These are phyloP conservation scores for Hagleromyces aurorensis DNA, from an alignment of 805 yeast species.

Conservation along the genomic window DNA sequence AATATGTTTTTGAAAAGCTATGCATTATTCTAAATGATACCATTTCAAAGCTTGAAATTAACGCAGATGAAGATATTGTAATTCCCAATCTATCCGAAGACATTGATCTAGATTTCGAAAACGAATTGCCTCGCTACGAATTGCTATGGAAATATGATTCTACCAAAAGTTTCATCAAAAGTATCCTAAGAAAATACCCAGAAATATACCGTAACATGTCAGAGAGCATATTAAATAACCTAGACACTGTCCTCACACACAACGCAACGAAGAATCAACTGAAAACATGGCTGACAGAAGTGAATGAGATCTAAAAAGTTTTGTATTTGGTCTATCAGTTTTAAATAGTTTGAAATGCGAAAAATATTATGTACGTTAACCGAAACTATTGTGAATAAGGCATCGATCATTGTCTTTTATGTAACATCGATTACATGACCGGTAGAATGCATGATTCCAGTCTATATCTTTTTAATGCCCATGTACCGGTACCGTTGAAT, in stretches of 20 bases:
- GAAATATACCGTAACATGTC: conserved; percentile 33
- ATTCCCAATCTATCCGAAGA: conserved; percentile 18
- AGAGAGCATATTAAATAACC: conserved; percentile 29
- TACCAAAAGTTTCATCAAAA: conserved; percentile 32
- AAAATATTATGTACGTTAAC: not conserved
- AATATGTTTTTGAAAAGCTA: conserved; percentile 24
- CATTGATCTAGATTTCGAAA: conserved; percentile 21
- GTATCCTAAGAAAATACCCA: conserved; percentile 38
- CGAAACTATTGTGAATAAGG: too few species aligned
- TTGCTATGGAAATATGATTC: conserved; percentile 37
- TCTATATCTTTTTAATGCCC: too few species aligned
- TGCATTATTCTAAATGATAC: conserved; percentile 18
- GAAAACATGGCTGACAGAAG: conserved; percentile 31
- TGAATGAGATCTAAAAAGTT: conserved; percentile 15
- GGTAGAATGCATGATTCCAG: too few species aligned
- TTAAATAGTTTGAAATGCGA: not conserved
- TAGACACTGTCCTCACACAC: conserved; percentile 30
- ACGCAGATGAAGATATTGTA: conserved; percentile 10
- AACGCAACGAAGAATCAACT: conserved; percentile 26
- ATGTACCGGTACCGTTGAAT: too few species aligned
- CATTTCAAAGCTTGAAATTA: conserved; percentile 14
- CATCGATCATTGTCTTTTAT: too few species aligned
- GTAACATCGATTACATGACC: too few species aligned
- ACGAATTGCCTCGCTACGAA: conserved; percentile 31
- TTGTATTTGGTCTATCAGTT: conserved; percentile 4